Base-by-base conservation (phyloP, 768 basidiomycete genomes). In the Tylopilus intermedius region DNA sequence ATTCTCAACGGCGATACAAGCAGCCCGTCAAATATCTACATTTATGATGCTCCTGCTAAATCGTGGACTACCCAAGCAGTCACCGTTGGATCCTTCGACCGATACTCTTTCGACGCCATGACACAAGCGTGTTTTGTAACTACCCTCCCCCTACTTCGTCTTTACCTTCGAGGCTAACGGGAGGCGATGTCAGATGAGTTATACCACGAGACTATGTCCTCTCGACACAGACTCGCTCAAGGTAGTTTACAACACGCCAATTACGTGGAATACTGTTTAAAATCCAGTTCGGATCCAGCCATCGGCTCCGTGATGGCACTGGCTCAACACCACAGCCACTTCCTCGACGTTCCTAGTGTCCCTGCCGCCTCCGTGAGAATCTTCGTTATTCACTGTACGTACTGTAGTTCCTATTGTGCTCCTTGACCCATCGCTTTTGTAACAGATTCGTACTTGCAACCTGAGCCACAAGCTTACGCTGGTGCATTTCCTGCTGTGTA, bases 51-150 rank as follows among this genome's bases (percentile, higher is more conserved):
- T 7, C 65, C 73, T 8, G 77, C 74, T 22, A 80, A 82, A 55
- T 77, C 85, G 1, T 95, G 94, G 94, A 80, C 87, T 3, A 86
- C 79, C 2, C 94, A 97, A 64, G 58, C 74, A 3, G 78, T 78
- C 22, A 77, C 72, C 5, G 59, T 76, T 1, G 78, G 76, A 33
- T 68, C 67, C 49, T 84, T 87, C 59, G 83, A 93, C 65, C 78
- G 81, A 5, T 67, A 75, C 2, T 79, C 80, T 18, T 86, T 84
- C 61, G 76, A 74, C 29, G 80, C 88, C 26, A 84, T 95, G 94
- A 97, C 67, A 97, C 94, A 46, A 94, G 94, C 56, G 82, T 86
- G 54, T 86, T 96, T 72, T 93, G 86, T 88, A 67, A 48, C 58
- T 45, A 0, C 24, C 9, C 35, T 43, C 4, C 14, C 7, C 46